Percentiles rank a stretch among this genome's conserved stretches.
Evolutionary conservation across 106 monocot species (phyloP).

Genomic region (Narthecium ossifragum): DNA sequence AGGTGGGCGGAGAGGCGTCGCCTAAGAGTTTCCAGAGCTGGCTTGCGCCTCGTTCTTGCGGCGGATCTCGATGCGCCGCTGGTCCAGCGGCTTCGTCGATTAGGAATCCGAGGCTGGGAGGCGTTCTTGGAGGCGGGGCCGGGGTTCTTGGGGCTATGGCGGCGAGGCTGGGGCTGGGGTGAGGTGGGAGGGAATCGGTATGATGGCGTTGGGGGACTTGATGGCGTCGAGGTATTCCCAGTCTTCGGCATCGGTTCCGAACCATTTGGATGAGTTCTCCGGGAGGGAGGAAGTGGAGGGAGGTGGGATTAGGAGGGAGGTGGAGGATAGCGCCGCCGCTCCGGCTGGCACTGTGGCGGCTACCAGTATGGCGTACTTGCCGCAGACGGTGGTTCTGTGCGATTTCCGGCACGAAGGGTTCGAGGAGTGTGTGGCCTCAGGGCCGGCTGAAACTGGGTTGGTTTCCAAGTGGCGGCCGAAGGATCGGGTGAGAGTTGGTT

Average conservation of each 20-base stretch:
- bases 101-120: slow-evolving; percentile 5
- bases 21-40: slow-evolving; percentile 14
- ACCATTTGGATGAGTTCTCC: slow-evolving; percentile 29
- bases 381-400: slow-evolving; percentile 77
- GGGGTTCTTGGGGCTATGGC: not conserved
- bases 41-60: slow-evolving; percentile 6
- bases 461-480: slow-evolving; percentile 81
- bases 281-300: slow-evolving; percentile 26
- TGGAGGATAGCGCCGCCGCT: slow-evolving; percentile 4
- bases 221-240: slow-evolving; percentile 58
- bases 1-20: too few species aligned
- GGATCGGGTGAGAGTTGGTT: slow-evolving; percentile 50
- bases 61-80: slow-evolving; percentile 23
- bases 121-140: not conserved
- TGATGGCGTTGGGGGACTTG: slow-evolving; percentile 91
- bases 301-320: slow-evolving; percentile 9
- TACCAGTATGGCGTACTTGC: slow-evolving; percentile 62
- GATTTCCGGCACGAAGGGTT: slow-evolving; percentile 75
- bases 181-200: slow-evolving; percentile 10
- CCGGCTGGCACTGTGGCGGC: not conserved
- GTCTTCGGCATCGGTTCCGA: slow-evolving; percentile 28
- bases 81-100: slow-evolving; percentile 25
- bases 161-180: slow-evolving; percentile 17
- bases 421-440: slow-evolving; percentile 41
- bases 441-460: slow-evolving; percentile 43